Evolutionary conservation across 805 yeast genomes (phyloP).

Genomic region (Clavispora vitiphila): DNA sequence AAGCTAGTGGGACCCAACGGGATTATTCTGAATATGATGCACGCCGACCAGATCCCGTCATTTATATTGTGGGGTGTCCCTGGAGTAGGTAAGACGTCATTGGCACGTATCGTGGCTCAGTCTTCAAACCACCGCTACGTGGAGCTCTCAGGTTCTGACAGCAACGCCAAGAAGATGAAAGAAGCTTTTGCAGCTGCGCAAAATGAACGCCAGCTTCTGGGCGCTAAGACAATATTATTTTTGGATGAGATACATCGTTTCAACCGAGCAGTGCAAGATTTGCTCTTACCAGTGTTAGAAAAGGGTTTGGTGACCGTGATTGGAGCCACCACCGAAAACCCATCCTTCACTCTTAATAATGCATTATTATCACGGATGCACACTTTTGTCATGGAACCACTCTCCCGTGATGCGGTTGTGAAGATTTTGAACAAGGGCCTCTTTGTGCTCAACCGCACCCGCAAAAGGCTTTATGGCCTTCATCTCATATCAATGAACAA

Average conservation of each 20-base stretch:
- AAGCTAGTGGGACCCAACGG: constrained; percentile 36
- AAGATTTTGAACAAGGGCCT: constrained; percentile 41
- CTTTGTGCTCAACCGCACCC: constrained; percentile 48
- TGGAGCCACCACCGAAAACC: constrained; percentile 63
- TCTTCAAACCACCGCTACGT: constrained; percentile 28
- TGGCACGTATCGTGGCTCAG: constrained; percentile 36
- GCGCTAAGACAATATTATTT: constrained; percentile 29
- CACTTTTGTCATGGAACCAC: constrained; percentile 40
- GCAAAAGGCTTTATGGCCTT: constrained; percentile 48
- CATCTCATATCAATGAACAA: constrained; percentile 49
- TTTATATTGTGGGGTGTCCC: constrained; percentile 42
- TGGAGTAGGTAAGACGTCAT: constrained; percentile 41
- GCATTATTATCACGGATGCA: constrained; percentile 42
- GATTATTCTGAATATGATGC: constrained; percentile 28
- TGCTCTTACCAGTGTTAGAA: constrained; percentile 38
- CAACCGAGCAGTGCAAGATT: constrained; percentile 40
- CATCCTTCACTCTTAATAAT: constrained; percentile 38
- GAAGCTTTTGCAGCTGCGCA: constrained; percentile 35
- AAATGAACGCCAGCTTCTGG: constrained; percentile 30
- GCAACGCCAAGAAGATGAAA: constrained; percentile 30
- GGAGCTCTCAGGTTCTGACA: constrained; percentile 38
- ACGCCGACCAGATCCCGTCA: constrained; percentile 33
- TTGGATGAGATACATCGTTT: constrained; percentile 42
- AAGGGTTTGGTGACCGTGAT: constrained; percentile 35
- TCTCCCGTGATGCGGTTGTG: constrained; percentile 27